These are phyloP conservation scores for Phytopythium sindhum DNA, from an alignment of 352 stramenopile genomes.

Conservation along the genomic window DNA sequence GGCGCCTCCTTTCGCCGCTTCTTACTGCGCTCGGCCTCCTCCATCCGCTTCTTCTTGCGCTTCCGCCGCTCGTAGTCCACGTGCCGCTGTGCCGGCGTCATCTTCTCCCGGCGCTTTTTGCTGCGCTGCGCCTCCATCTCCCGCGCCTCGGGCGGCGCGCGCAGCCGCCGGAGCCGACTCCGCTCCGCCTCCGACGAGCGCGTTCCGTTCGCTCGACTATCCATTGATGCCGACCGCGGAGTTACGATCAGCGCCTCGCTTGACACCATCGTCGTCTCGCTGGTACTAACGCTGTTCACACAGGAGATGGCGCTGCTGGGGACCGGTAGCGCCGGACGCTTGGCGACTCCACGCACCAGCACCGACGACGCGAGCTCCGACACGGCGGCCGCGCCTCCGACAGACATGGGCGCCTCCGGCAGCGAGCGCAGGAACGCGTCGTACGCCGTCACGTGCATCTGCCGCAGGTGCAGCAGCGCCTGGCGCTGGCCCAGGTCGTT, in stretches of 20 bases:
- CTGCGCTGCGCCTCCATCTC: constrained; percentile 56
- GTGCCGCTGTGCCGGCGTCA: constrained; percentile 64
- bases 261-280: neutral
- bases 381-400: neutral
- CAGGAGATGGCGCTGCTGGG: neutral
- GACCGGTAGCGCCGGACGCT: neutral
- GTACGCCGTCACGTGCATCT: constrained; percentile 54
- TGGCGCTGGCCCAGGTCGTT: constrained; percentile 55
- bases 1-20: constrained; percentile 43
- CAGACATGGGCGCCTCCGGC: constrained; percentile 21
- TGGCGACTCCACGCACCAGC: too few species aligned
- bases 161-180: constrained; percentile 46
- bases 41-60: constrained; percentile 46
- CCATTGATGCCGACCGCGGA: neutral
- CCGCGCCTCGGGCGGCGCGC: constrained; percentile 40
- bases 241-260: neutral
- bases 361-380: neutral
- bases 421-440: constrained; percentile 48
- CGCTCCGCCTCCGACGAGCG: constrained; percentile 53
- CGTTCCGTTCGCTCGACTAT: constrained; percentile 10
- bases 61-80: constrained; percentile 59
- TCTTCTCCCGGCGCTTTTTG: constrained; percentile 48
- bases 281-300: neutral
- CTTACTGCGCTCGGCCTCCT: constrained; percentile 47
- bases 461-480: constrained; percentile 59